Conservation (phyloP, 495 filamentous ascomycete species). For the Tuber brumale region DNA sequence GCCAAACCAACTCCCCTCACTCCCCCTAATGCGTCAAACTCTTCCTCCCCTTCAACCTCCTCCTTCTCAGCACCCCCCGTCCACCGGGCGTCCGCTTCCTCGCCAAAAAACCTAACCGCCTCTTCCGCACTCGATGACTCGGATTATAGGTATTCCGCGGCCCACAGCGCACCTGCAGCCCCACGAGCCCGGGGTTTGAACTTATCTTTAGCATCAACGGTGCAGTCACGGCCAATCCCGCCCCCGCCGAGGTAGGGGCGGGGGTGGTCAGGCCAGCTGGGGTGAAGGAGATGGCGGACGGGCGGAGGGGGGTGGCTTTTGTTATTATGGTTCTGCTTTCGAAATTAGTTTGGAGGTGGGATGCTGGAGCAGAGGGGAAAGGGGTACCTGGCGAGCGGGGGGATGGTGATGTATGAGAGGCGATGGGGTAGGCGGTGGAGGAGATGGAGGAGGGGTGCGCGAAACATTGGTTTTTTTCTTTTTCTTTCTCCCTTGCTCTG, state of each 20-base stretch:
- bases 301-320: constrained; percentile 34
- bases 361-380: not conserved
- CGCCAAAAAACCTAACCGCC: constrained; percentile 62
- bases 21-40: constrained; percentile 53
- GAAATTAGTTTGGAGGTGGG: not conserved
- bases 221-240: constrained; percentile 43
- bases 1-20: not conserved
- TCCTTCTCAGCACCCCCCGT: constrained; percentile 52
- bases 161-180: constrained; percentile 50
- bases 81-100: constrained; percentile 54
- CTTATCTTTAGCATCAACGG: constrained; percentile 51
- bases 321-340: not conserved
- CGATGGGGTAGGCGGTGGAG: not conserved
- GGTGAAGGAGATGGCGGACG: constrained; percentile 41
- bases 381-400: not conserved
- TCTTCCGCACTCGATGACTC: constrained; percentile 63
- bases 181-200: constrained; percentile 47
- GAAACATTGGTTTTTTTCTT: not conserved
- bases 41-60: constrained; percentile 56
- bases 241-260: constrained; percentile 17
- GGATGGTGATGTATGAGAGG: not conserved
- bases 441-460: not conserved
- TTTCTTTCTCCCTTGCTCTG: not conserved
- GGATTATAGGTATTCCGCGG: constrained; percentile 60
- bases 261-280: constrained; percentile 41